These are phyloP conservation scores for Aspergillus carbonarius DNA, from an alignment of 2,329 filamentous ascomycete genomes.

Conservation along the genomic window DNA sequence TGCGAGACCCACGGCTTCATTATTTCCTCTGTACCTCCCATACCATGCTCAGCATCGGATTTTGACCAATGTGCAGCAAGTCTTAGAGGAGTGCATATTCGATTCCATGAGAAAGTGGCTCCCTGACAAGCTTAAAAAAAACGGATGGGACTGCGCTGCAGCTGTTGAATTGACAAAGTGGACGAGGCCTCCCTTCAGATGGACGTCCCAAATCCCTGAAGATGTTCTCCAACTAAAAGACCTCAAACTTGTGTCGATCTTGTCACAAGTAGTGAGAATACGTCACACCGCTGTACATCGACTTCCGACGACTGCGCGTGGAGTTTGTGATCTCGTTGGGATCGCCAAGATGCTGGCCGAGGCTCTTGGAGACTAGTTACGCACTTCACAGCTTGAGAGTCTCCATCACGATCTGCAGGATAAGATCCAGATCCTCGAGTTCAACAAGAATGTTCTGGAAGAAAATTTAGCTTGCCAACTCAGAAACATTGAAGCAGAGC, in stretches of 20 bases:
- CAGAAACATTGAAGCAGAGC: neutral
- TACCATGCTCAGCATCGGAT: conserved; percentile 6
- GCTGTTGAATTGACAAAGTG: conserved; percentile 7
- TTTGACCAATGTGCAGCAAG: neutral
- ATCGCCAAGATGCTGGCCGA: neutral
- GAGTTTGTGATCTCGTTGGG: neutral
- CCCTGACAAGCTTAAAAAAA: neutral
- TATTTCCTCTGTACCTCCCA: neutral
- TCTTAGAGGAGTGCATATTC: conserved; percentile 7
- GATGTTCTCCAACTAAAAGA: neutral
- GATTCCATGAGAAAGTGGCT: neutral
- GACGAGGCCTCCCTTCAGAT: neutral
- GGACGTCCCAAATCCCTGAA: neutral
- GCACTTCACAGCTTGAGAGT: neutral
- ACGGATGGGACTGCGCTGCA: conserved; percentile 1
- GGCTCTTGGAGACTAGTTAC: neutral
- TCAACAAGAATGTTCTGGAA: conserved; percentile 1
- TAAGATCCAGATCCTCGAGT: neutral
- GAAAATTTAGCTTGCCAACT: neutral
- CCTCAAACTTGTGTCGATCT: neutral
- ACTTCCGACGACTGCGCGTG: neutral
- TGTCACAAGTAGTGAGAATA: neutral
- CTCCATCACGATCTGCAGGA: conserved; percentile 5
- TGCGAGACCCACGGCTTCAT: neutral
- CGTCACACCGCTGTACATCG: conserved; percentile 8